These are phyloP conservation scores for Russula sp. DNA, from an alignment of 768 basidiomycete genomes.

Conservation along the genomic window DNA sequence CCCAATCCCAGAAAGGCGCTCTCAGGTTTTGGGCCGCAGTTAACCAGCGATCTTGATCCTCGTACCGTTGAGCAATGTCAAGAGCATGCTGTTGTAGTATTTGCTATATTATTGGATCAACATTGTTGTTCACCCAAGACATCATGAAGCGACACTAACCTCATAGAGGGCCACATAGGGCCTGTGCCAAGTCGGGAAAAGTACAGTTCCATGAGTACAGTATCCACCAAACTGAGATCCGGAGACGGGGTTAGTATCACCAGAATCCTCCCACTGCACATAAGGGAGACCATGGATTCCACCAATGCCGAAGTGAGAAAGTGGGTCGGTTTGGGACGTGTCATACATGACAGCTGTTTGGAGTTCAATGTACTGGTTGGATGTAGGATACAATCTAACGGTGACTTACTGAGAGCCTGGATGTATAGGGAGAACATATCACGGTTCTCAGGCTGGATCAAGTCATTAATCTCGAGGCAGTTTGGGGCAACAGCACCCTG, in stretches of 20 bases:
- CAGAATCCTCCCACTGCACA: conserved; percentile 36
- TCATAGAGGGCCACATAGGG: conserved; percentile 24
- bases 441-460: no score
- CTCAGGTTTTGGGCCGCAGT: conserved; percentile 32
- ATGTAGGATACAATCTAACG: no score
- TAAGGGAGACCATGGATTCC: conserved; percentile 48
- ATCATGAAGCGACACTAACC: not conserved
- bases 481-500: not conserved
- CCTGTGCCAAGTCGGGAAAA: conserved; percentile 51
- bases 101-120: conserved; percentile 32
- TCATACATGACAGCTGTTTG: not conserved
- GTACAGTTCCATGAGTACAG: conserved; percentile 43
- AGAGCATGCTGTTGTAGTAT: conserved; percentile 34
- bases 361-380: no score
- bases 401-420: not conserved
- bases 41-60: conserved; percentile 25
- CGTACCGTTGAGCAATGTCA: conserved; percentile 36
- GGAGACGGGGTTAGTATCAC: conserved; percentile 23
- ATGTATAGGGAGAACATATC: no score
- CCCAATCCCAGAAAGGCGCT: conserved; percentile 47
- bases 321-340: conserved; percentile 26
- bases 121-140: not conserved
- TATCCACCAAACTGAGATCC: conserved; percentile 35
- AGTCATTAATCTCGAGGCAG: no score
- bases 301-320: conserved; percentile 38